Evolutionary conservation across 164 flowering plant genomes (phyloP).

Genomic region (Cinnamomum chago): DNA sequence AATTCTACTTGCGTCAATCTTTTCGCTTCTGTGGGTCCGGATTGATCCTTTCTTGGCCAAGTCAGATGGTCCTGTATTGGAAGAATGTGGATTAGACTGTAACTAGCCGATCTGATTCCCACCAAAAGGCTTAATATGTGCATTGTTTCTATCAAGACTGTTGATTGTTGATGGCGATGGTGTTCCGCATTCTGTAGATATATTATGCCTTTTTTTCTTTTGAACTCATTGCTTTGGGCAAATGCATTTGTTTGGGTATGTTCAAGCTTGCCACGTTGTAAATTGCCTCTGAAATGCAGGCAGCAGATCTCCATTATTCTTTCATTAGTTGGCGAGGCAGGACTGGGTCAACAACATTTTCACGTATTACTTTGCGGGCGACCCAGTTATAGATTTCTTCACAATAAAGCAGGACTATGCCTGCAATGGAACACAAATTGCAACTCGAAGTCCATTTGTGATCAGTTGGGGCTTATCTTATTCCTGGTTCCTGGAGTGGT

Average conservation of each 20-base stretch:
- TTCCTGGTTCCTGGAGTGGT: background rate
- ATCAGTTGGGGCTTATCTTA: background rate
- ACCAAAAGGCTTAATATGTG: background rate
- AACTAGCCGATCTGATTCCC: conserved; percentile 25
- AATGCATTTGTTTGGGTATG: conserved; percentile 1
- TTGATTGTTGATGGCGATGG: conserved; percentile 6
- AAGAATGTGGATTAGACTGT: conserved; percentile 59
- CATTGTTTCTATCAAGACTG: conserved; percentile 12
- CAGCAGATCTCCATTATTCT: conserved; percentile 29
- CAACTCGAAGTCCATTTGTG: background rate
- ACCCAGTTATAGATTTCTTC: conserved; percentile 26
- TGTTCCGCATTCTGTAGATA: conserved; percentile 29
- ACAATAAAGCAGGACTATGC: conserved; percentile 21
- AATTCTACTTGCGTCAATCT: conserved; percentile 56
- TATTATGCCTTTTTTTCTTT: conserved; percentile 16
- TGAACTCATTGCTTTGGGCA: conserved; percentile 7
- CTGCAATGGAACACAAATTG: conserved; percentile 2
- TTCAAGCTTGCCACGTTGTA: conserved; percentile 12
- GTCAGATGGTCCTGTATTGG: conserved; percentile 42
- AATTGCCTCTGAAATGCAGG: conserved; percentile 15
- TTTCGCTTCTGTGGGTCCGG: conserved; percentile 65
- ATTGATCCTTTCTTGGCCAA: conserved; percentile 55
- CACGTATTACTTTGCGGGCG: conserved; percentile 22
- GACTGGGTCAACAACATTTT: conserved; percentile 22
- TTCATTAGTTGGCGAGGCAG: conserved; percentile 30